These are phyloP conservation scores for Serpula lacrymans DNA, from an alignment of 768 basidiomycete species.

Conservation along the genomic window DNA sequence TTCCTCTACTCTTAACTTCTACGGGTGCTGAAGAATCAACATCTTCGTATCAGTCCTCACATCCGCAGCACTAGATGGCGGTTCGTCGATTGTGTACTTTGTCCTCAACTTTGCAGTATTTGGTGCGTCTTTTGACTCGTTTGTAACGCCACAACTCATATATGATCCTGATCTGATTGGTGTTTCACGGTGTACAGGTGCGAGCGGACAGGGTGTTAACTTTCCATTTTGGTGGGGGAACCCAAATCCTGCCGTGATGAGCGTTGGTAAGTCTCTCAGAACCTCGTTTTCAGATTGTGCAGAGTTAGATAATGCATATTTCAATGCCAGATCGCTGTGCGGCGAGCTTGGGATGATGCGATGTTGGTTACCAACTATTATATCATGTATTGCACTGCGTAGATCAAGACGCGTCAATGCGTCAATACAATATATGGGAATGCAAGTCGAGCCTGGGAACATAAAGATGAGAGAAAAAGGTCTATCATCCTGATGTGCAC, in stretches of 20 bases:
- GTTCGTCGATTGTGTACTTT: constrained; percentile 46
- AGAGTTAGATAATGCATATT: too few relatives aligned
- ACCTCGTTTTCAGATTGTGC: not conserved
- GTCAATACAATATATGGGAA: too few relatives aligned
- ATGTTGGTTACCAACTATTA: too few relatives aligned
- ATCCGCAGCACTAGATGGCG: constrained; percentile 46
- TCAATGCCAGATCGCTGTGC: too few relatives aligned
- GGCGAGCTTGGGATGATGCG: too few relatives aligned
- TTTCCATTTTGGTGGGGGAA: constrained; percentile 48
- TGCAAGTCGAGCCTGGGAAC: too few relatives aligned
- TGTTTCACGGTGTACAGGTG: constrained; percentile 19
- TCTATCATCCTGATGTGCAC: too few relatives aligned
- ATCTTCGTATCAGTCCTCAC: constrained; percentile 33
- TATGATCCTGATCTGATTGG: constrained; percentile 24
- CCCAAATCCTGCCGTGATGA: constrained; percentile 12
- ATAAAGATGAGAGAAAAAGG: too few relatives aligned
- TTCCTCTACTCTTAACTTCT: not conserved
- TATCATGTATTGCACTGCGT: too few relatives aligned
- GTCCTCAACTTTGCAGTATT: constrained; percentile 38
- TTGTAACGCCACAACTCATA: constrained; percentile 15
- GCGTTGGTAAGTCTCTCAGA: constrained; percentile 8
- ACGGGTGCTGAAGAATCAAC: too few relatives aligned
- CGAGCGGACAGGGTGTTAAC: constrained; percentile 37
- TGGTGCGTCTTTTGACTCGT: constrained; percentile 12
- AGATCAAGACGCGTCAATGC: too few relatives aligned